phyloP scores from a whole-genome alignment of 169 alveolate genomes.

The Eimeria acervulina region DNA sequence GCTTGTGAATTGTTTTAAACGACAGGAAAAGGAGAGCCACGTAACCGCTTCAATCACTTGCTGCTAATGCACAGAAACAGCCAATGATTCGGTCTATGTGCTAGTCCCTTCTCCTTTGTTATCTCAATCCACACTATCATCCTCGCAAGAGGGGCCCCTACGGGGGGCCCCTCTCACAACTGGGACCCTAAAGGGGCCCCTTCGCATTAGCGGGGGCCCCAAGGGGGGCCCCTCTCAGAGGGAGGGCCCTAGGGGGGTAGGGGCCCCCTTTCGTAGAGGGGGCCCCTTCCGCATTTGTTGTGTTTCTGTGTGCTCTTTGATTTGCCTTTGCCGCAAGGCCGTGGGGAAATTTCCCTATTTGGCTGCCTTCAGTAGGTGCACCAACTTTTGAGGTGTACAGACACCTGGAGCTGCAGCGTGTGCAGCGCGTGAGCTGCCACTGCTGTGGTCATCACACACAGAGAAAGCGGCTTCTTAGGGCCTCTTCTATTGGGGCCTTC shows the following conservation, averaged over 20 bases:
- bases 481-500: neutral
- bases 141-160: neutral
- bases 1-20: constrained; percentile 9
- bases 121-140: too few relatives aligned
- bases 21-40: too few relatives aligned
- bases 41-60: too few relatives aligned
- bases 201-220: too few relatives aligned
- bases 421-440: neutral
- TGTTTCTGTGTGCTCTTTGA: neutral
- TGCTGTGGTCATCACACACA: neutral
- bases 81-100: too few relatives aligned
- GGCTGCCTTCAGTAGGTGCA: neutral
- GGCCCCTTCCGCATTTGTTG: neutral
- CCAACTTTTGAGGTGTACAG: neutral
- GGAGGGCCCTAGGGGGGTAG: too few relatives aligned
- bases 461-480: neutral
- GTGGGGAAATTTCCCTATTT: neutral
- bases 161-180: neutral
- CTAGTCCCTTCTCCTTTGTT: too few relatives aligned
- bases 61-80: too few relatives aligned
- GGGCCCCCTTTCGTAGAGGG: neutral
- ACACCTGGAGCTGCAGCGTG: neutral
- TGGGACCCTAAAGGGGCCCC: too few relatives aligned
- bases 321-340: neutral
- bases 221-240: too few relatives aligned